Percentiles rank a stretch among this genome's conserved stretches.
Evolutionary conservation across 768 basidiomycete species (phyloP).

Genomic region (Lyophyllum shimeji): DNA sequence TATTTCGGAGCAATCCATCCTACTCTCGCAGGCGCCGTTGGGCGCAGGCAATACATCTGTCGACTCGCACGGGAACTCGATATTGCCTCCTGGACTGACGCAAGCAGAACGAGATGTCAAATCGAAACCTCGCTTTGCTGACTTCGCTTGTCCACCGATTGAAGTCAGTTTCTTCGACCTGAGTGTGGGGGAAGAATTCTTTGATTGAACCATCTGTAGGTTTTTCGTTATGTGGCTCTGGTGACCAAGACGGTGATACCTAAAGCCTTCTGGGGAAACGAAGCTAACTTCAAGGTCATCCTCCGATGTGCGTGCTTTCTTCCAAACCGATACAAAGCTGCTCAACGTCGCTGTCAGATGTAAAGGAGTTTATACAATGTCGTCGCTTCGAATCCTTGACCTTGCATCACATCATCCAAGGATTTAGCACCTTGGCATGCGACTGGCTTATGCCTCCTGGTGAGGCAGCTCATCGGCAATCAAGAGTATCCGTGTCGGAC

Average conservation of each 20-base stretch:
- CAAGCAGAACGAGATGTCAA: conserved; percentile 44
- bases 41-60: conserved; percentile 42
- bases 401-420: conserved; percentile 76
- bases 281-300: conserved; percentile 59
- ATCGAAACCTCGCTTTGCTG: conserved; percentile 73
- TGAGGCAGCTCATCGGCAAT: conserved; percentile 33
- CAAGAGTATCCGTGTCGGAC: conserved; percentile 63
- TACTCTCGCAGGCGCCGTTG: conserved; percentile 52
- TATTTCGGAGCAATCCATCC: conserved; percentile 67
- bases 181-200: neutral
- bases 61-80: conserved; percentile 50
- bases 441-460: conserved; percentile 70
- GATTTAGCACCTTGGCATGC: conserved; percentile 71
- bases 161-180: conserved; percentile 47
- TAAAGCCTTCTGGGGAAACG: conserved; percentile 75
- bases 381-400: conserved; percentile 82
- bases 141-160: conserved; percentile 64
- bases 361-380: conserved; percentile 69
- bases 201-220: conserved; percentile 39
- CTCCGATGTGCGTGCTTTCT: conserved; percentile 46
- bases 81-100: conserved; percentile 44
- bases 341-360: conserved; percentile 42
- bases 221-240: conserved; percentile 63
- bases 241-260: conserved; percentile 74
- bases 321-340: neutral